Evolutionary conservation across 1,139 yeast genomes (phyloP).

Genomic region (Saccharomyces hybrid): DNA sequence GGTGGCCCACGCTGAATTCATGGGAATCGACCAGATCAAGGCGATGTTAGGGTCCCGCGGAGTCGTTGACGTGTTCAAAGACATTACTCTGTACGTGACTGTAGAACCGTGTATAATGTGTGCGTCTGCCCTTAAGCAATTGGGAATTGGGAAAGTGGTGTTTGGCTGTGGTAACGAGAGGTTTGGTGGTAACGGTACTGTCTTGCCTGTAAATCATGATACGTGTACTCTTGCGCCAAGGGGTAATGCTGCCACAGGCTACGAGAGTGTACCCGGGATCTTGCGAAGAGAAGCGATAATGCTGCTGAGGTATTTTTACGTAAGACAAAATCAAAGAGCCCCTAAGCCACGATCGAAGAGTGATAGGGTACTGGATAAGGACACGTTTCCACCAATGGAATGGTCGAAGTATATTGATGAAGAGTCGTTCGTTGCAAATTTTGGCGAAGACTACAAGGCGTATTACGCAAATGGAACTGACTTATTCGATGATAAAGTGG

Average conservation of each 20-base stretch:
- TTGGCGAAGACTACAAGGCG: slow-evolving; percentile 39
- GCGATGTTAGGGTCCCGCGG: slow-evolving; percentile 8
- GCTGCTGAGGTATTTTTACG: slow-evolving; percentile 71
- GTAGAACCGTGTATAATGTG: slow-evolving; percentile 99
- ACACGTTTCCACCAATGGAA: slow-evolving; percentile 52
- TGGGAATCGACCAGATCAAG: slow-evolving; percentile 45
- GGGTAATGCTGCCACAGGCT: slow-evolving; percentile 7
- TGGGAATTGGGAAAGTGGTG: slow-evolving; percentile 62
- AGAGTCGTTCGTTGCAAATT: slow-evolving; percentile 41
- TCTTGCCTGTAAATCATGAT: slow-evolving; percentile 55
- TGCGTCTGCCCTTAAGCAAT: slow-evolving; percentile 81
- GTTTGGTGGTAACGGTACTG: slow-evolving; percentile 95
- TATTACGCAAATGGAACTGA: slow-evolving; percentile 31
- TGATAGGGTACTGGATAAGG: slow-evolving; percentile 61
- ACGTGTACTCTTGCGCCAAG: slow-evolving; percentile 13
- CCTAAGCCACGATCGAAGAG: slow-evolving; percentile 75
- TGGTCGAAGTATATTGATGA: slow-evolving; percentile 42
- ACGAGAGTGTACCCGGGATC: slow-evolving; percentile 63
- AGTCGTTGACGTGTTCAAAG: slow-evolving; percentile 35
- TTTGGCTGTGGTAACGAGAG: slow-evolving; percentile 94
- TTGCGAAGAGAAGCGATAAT: slow-evolving; percentile 75
- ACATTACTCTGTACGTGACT: slow-evolving; percentile 71
- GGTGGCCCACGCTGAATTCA: slow-evolving; percentile 85
- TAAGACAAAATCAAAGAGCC: slow-evolving; percentile 76
- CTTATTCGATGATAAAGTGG: slow-evolving; percentile 19